phyloP scores from a whole-genome alignment of 2,329 filamentous ascomycete genomes.

The Fusarium caatingaense region DNA sequence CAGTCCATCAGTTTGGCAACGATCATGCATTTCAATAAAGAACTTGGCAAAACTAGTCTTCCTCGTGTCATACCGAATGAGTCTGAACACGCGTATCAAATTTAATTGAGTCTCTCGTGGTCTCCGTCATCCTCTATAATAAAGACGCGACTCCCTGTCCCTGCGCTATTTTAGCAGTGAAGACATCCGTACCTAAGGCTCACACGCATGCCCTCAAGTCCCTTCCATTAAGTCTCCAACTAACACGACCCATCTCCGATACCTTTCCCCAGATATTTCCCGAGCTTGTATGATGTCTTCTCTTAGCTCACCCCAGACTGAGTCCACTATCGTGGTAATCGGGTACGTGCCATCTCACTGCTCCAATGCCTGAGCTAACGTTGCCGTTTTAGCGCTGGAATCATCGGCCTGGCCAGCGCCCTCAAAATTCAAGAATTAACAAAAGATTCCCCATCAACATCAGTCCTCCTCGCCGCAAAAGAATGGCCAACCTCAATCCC shows the following conservation, averaged over 20 bases:
- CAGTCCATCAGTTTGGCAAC: fast-evolving
- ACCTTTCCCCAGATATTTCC: not conserved
- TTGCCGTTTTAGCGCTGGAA: conserved; percentile 59
- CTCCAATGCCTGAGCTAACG: not conserved
- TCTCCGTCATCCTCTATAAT: not conserved
- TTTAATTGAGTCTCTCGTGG: not conserved
- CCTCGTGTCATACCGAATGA: not conserved
- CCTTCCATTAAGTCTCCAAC: not conserved
- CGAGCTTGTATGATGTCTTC: conserved; percentile 6
- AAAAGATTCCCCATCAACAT: conserved; percentile 5
- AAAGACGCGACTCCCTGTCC: fast-evolving
- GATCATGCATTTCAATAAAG: not conserved
- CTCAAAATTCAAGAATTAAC: conserved; percentile 55
- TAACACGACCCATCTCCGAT: not conserved
- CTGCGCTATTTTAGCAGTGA: not conserved
- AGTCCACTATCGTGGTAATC: conserved; percentile 45
- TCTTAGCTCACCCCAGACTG: not conserved
- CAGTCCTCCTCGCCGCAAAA: conserved; percentile 47
- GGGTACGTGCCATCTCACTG: conserved; percentile 33
- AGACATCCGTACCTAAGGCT: not conserved
- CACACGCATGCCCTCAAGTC: too few species aligned
- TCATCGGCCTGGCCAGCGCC: conserved; percentile 63
- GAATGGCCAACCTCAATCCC: conserved; percentile 53
- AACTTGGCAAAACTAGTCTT: not conserved
- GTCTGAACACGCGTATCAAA: not conserved